Evolutionary conservation across 1,139 yeast species (phyloP).

Genomic region (Spathaspora sp.): DNA sequence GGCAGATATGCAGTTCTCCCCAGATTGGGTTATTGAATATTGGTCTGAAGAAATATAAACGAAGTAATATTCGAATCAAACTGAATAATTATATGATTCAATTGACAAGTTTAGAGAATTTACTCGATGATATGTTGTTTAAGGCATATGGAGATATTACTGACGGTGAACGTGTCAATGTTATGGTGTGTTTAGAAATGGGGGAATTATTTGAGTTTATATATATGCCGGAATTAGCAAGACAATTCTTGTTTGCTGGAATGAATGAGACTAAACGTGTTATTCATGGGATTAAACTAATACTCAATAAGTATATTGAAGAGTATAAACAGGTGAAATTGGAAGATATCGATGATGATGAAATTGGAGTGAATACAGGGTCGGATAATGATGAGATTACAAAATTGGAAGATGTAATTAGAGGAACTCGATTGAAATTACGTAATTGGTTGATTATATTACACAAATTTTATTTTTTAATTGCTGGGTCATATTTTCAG

Average conservation of each 20-base stretch:
- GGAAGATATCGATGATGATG: conserved; percentile 15
- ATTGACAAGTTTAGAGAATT: conserved; percentile 64
- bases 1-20: conserved; percentile 86
- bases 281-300: conserved; percentile 20
- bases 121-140: conserved; percentile 61
- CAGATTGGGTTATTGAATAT: conserved; percentile 52
- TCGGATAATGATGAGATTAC: conserved; percentile 18
- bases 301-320: conserved; percentile 17
- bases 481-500: conserved; percentile 81
- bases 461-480: conserved; percentile 75
- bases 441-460: conserved; percentile 57
- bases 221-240: conserved; percentile 50
- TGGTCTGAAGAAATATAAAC: conserved; percentile 29
- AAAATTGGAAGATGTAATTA: conserved; percentile 25
- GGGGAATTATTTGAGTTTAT: conserved; percentile 65
- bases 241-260: conserved; percentile 40
- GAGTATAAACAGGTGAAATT: conserved; percentile 13
- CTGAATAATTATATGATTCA: conserved; percentile 18
- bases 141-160: conserved; percentile 50
- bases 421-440: conserved; percentile 26
- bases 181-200: conserved; percentile 44
- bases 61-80: conserved; percentile 14
- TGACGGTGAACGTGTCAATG: conserved; percentile 48
- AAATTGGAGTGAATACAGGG: conserved; percentile 24
- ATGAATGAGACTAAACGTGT: conserved; percentile 36